Percentiles rank a stretch among this genome's conserved stretches.
Conservation (phyloP, 495 filamentous ascomycete genomes). For the Pseudotulostoma volvatum region DNA sequence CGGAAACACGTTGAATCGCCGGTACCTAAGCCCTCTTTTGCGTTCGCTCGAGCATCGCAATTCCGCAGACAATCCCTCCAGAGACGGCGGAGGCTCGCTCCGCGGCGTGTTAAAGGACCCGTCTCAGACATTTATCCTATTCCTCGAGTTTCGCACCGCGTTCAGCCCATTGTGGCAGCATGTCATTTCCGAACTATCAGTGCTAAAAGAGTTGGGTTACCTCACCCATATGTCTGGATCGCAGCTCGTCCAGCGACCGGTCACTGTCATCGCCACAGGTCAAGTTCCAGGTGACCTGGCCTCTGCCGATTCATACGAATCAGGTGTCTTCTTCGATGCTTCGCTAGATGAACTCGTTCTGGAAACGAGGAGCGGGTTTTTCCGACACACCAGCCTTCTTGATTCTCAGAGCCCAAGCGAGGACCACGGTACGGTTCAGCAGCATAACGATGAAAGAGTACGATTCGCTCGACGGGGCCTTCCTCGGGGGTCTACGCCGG, state of each 20-base stretch:
- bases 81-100: conserved; percentile 20
- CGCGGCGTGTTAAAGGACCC: conserved; percentile 34
- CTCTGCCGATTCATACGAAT: conserved; percentile 17
- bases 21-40: conserved; percentile 51
- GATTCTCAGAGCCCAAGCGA: background rate
- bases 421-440: background rate
- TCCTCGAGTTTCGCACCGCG: conserved; percentile 27
- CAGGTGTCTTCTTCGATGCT: conserved; percentile 55
- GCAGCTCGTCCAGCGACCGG: conserved; percentile 26
- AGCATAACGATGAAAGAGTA: no score
- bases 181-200: conserved; percentile 31
- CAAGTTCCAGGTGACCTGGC: conserved; percentile 37
- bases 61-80: conserved; percentile 9
- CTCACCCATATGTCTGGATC: conserved; percentile 40
- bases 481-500: no score
- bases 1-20: conserved; percentile 39
- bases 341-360: conserved; percentile 29
- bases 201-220: conserved; percentile 40
- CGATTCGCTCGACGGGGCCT: no score
- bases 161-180: conserved; percentile 31
- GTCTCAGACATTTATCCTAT: conserved; percentile 13
- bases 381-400: background rate
- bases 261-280: conserved; percentile 60
- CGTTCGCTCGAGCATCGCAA: conserved; percentile 28
- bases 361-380: background rate